phyloP scores from a whole-genome alignment of 2,329 filamentous ascomycete species.

The Fusarium concolor region DNA sequence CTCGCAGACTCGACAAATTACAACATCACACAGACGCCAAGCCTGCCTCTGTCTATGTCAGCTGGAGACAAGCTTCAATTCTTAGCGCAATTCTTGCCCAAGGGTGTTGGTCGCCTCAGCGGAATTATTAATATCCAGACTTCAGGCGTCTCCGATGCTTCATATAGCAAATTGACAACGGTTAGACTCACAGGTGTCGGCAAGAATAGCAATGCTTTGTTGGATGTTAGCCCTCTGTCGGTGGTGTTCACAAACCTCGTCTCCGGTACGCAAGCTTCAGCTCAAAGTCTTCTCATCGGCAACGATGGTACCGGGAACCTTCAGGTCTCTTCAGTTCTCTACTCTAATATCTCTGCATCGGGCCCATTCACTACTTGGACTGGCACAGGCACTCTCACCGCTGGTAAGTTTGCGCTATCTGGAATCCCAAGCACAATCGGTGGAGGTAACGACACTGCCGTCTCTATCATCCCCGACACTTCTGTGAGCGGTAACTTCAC shows the following conservation, averaged over 20 bases:
- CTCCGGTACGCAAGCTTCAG: constrained; percentile 54
- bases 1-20: constrained; percentile 52
- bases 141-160: constrained; percentile 55
- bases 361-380: constrained; percentile 59
- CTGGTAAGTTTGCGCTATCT: constrained; percentile 62
- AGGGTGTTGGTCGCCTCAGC: constrained; percentile 60
- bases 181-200: constrained; percentile 63
- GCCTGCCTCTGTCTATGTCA: constrained; percentile 47
- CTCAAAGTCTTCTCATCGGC: constrained; percentile 59
- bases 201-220: constrained; percentile 57
- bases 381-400: constrained; percentile 51
- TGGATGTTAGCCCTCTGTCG: constrained; percentile 60
- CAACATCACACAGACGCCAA: constrained; percentile 51
- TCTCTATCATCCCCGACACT: constrained; percentile 62
- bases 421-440: constrained; percentile 59
- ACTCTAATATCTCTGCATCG: constrained; percentile 56
- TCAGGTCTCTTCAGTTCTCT: constrained; percentile 57
- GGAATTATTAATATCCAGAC: constrained; percentile 61
- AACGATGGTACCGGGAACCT: constrained; percentile 63
- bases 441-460: constrained; percentile 53
- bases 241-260: constrained; percentile 64
- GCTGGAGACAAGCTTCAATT: constrained; percentile 57
- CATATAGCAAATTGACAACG: constrained; percentile 60
- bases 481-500: constrained; percentile 59
- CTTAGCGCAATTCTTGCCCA: constrained; percentile 54